A percentile compares a stretch with the other conserved stretches of the same genome.
Evolutionary conservation across 83 land plant species (phyloP).

Genomic region (Picea engelmannii): DNA sequence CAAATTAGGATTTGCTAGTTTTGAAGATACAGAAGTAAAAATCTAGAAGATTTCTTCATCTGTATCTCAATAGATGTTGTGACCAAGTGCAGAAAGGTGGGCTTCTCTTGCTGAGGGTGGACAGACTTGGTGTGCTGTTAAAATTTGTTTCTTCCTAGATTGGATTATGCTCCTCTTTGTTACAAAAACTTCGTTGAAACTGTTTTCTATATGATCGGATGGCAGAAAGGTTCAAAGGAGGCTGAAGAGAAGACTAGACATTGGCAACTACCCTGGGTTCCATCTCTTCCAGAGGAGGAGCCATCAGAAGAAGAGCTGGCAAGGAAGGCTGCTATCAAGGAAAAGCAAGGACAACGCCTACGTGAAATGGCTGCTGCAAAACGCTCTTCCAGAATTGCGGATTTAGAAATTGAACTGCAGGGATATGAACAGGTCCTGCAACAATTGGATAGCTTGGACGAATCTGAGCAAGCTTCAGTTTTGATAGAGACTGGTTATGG

Average conservation of each 20-base stretch:
- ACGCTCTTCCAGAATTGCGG: conserved; percentile 76
- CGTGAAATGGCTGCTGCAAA: conserved; percentile 97
- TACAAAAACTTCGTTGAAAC: neutral
- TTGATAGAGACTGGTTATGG: conserved; percentile 62
- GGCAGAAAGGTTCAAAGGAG: conserved; percentile 69
- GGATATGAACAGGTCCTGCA: conserved; percentile 69
- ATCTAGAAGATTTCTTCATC: too few relatives aligned
- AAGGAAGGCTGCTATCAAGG: conserved; percentile 92
- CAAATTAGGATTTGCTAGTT: too few relatives aligned
- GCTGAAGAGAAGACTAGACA: conserved; percentile 80
- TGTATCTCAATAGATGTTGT: too few relatives aligned
- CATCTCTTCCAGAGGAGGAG: conserved; percentile 71
- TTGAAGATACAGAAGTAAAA: too few relatives aligned
- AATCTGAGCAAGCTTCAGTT: conserved; percentile 54
- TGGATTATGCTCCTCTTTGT: neutral
- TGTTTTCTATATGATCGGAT: conserved; percentile 4
- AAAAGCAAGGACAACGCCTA: conserved; percentile 89
- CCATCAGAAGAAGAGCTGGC: conserved; percentile 94
- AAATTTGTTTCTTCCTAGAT: neutral
- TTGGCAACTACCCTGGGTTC: conserved; percentile 96
- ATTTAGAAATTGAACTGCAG: conserved; percentile 75
- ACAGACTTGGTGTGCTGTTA: neutral
- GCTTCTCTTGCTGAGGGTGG: neutral
- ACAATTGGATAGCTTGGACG: conserved; percentile 62
- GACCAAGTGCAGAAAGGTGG: neutral